Percentiles rank a stretch among this genome's conserved stretches.
Conservation (phyloP, 208 protist species). For the Trypanosoma scelopori region DNA sequence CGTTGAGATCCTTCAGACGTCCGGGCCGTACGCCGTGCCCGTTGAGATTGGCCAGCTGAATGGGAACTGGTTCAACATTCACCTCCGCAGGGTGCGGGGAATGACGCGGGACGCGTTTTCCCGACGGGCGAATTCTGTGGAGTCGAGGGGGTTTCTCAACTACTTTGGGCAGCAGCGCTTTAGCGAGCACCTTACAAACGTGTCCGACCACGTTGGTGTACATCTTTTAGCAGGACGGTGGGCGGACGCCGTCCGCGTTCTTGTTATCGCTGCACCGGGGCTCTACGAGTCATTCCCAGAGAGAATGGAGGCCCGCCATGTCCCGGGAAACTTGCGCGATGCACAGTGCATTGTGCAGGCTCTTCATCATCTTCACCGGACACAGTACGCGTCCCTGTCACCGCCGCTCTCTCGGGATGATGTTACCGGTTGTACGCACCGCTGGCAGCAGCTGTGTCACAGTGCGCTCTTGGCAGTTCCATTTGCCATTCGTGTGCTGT, state of each 20-base stretch:
- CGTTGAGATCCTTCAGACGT: constrained; percentile 14
- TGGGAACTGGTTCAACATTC: constrained; percentile 29
- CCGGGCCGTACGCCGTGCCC: constrained; percentile 9
- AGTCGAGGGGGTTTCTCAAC: constrained; percentile 88
- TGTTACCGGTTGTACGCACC: constrained; percentile 17
- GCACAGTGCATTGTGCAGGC: constrained; percentile 64
- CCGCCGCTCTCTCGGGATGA: constrained; percentile 7
- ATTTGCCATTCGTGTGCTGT: constrained; percentile 61
- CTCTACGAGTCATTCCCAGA: constrained; percentile 66
- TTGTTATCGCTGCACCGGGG: constrained; percentile 7
- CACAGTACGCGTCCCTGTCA: constrained; percentile 28
- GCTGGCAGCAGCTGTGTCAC: constrained; percentile 67
- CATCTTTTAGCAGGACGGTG: constrained; percentile 63
- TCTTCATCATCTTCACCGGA: constrained; percentile 55
- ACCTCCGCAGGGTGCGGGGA: constrained; percentile 35
- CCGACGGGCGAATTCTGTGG: constrained; percentile 35
- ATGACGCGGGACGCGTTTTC: constrained; percentile 20
- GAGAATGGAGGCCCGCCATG: constrained; percentile 58
- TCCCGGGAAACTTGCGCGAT: constrained; percentile 50
- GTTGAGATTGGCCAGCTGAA: constrained; percentile 47
- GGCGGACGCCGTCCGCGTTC: constrained; percentile 47
- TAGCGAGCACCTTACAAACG: constrained; percentile 45
- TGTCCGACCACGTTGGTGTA: constrained; percentile 71
- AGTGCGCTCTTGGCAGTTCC: constrained; percentile 58
- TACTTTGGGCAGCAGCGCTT: constrained; percentile 96